These are phyloP conservation scores for Suillus clintonianus DNA, from an alignment of 768 basidiomycete species.

Conservation along the genomic window DNA sequence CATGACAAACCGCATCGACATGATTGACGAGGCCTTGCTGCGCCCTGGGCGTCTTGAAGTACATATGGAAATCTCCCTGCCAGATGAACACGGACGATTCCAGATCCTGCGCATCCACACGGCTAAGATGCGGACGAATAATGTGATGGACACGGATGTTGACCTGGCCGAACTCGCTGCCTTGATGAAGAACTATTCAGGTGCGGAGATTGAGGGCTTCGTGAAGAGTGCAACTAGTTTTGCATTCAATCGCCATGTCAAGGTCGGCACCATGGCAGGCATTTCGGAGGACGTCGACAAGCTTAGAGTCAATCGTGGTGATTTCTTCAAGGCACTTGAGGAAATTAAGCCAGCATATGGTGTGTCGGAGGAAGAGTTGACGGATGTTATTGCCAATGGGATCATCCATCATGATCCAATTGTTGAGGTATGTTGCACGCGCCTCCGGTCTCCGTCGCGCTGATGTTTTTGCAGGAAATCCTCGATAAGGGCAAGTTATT, in stretches of 20 bases:
- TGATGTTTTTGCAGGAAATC: constrained; percentile 58
- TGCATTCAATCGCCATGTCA: constrained; percentile 96
- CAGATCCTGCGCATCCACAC: constrained; percentile 98
- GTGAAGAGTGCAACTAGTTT: constrained; percentile 99
- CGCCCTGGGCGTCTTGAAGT: constrained; percentile 99
- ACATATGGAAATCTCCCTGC: constrained; percentile 98
- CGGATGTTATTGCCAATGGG: constrained; percentile 92
- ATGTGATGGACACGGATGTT: constrained; percentile 87
- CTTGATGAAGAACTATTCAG: constrained; percentile 94
- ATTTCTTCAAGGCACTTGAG: constrained; percentile 89
- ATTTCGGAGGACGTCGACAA: constrained; percentile 96
- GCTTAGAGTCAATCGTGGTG: constrained; percentile 79
- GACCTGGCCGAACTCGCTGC: constrained; percentile 79
- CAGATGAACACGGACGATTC: constrained; percentile 87
- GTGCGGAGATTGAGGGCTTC: constrained; percentile 93
- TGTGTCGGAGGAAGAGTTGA: constrained; percentile 94
- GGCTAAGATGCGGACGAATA: constrained; percentile 87
- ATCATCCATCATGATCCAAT: constrained; percentile 84
- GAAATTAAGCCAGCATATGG: constrained; percentile 97
- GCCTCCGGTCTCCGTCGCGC: constrained; percentile 8
- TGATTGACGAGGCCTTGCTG: constrained; percentile 98
- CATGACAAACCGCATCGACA: constrained; percentile 97
- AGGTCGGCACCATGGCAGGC: constrained; percentile 96
- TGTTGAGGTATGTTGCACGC: constrained; percentile 66
- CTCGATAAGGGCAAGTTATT: constrained; percentile 84